Conservation (phyloP, 202 grass and related monocot genomes). For the Musa balbisiana region DNA sequence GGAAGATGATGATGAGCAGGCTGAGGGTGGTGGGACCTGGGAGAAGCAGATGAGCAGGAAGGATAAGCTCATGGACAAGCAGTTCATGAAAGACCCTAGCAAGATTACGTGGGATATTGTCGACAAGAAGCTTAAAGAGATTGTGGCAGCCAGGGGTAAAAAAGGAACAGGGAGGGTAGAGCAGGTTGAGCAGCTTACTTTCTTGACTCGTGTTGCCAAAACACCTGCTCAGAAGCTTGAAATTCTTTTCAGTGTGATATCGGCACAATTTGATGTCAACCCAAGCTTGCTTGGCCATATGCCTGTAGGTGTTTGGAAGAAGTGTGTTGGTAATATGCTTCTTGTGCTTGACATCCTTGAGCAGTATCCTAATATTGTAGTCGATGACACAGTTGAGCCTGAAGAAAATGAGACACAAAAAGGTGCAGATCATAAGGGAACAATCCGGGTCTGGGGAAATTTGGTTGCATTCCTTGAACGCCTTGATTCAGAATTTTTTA, state of each 20-base stretch:
- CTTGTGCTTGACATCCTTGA: constrained; percentile 86
- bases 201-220: constrained; percentile 80
- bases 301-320: constrained; percentile 86
- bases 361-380: constrained; percentile 78
- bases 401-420: constrained; percentile 80
- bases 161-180: constrained; percentile 87
- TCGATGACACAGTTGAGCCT: constrained; percentile 60
- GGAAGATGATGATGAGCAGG: constrained; percentile 11
- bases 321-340: constrained; percentile 77
- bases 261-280: constrained; percentile 95
- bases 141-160: constrained; percentile 80
- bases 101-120: constrained; percentile 95
- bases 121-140: constrained; percentile 77
- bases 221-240: constrained; percentile 92
- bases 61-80: constrained; percentile 71
- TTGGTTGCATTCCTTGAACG: constrained; percentile 88
- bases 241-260: constrained; percentile 78
- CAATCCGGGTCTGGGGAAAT: constrained; percentile 66
- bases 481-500: constrained; percentile 86
- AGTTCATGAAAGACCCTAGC: constrained; percentile 77
- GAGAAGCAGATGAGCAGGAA: constrained; percentile 39
- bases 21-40: constrained; percentile 33
- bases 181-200: constrained; percentile 82
- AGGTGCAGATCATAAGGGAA: constrained; percentile 51
- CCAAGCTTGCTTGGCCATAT: constrained; percentile 92